Evolutionary conservation across 768 basidiomycete genomes (phyloP).

Genomic region (Kwoniella pini): DNA sequence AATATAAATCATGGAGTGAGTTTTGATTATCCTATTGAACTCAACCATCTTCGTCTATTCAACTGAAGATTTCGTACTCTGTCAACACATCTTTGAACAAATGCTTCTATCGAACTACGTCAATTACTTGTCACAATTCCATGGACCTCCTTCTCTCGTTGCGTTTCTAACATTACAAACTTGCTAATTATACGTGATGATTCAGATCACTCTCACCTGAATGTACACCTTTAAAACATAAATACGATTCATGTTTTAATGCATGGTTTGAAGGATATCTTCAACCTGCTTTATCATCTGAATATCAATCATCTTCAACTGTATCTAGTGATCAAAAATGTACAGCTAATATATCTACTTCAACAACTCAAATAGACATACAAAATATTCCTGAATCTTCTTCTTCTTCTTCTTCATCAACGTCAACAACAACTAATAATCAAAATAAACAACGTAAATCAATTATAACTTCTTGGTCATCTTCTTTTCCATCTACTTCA

Average conservation of each 20-base stretch:
- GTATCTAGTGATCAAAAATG: no score
- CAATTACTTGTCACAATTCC: no score
- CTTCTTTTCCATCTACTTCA: constrained; percentile 26
- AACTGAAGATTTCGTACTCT: no score
- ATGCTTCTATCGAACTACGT: no score
- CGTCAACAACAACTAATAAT: background rate
- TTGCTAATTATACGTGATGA: no score
- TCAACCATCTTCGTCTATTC: no score
- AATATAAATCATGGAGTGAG: constrained; percentile 1
- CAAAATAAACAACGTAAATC: constrained; percentile 2
- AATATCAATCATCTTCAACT: background rate
- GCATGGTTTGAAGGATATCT: constrained; percentile 97
- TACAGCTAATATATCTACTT: no score
- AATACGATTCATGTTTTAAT: constrained; percentile 94
- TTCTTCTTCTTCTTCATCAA: no score
- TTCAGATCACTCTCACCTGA: constrained; percentile 71
- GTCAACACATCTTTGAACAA: no score
- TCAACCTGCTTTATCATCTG: constrained; percentile 61
- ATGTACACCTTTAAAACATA: constrained; percentile 86
- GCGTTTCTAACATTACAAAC: no score
- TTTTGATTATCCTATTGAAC: background rate
- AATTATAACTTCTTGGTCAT: constrained; percentile 22
- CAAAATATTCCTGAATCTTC: no score
- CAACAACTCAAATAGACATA: background rate
- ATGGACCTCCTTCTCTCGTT: no score